Base-by-base conservation (phyloP, 164 flowering plant species). In the Chimonanthus praecox region DNA sequence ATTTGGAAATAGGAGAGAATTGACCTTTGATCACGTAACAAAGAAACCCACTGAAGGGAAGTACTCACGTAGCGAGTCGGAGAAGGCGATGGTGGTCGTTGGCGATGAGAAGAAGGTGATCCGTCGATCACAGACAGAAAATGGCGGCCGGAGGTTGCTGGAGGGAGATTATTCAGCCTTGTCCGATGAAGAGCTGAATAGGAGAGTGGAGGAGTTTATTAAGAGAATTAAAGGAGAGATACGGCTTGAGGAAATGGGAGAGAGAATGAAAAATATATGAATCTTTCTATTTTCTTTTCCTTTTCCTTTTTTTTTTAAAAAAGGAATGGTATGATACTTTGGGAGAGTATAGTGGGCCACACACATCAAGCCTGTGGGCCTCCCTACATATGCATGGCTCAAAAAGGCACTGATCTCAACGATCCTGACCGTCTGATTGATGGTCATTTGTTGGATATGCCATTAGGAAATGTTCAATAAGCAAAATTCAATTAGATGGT, bases 171-270 rank as follows among this genome's bases (percentile, higher is more conserved):
- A 81, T 67, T 79, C 86, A 5, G 72, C 10, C 10, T 77, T 88
- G 90, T 79, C 86, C 0, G 69, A 79, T 67, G 94, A 89, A 67
- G 91, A 89, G 70, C 74, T 89, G 45, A 87, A 88, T 47, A 76
- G 80, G 67, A 87, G 91, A 77, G 82, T 84, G 7, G 91, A 89
- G 72, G 94, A 89, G 76, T 89, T 89, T 49, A 89, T 88, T 48
- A 68, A 80, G 68, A 84, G 69, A 10, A 83, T 83, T 69, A 89
- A 88, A 18, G 78, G 79, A 62, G 85, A 87, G 16, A 87, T 89
- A 54, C 66, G 85, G 77, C 86, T 84, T 77, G 87, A 88, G 75
- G 78, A 78, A 65, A 78, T 2, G 51, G 61, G 58, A 51, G 68
- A 45, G 5, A 11, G 45, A 6, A 4, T 9, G 4, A 18, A 45